These are phyloP conservation scores for Irpex rosettiformis DNA, from an alignment of 1,284 basidiomycete genomes.

Conservation along the genomic window DNA sequence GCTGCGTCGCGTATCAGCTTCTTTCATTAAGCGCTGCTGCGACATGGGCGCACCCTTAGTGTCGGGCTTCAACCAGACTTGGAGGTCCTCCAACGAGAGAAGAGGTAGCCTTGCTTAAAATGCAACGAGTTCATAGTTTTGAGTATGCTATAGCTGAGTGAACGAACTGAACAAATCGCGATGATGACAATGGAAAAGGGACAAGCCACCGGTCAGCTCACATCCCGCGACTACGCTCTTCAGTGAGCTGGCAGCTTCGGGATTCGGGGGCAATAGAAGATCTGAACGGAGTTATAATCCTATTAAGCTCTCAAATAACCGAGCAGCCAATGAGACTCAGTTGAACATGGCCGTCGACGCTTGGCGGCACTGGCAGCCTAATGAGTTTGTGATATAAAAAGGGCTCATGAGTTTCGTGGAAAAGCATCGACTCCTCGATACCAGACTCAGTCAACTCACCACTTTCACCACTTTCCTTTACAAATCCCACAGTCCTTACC, in stretches of 20 bases:
- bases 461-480: constrained; percentile 2
- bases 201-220: not conserved
- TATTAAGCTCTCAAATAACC: not conserved
- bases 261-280: not conserved
- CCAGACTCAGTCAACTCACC: not conserved
- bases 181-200: too few relatives aligned
- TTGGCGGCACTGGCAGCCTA: not conserved
- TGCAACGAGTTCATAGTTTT: not conserved
- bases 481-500: constrained; percentile 37
- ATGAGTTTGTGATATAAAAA: not conserved
- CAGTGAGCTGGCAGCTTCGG: not conserved
- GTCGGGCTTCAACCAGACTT: not conserved
- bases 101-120: too few relatives aligned
- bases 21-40: not conserved
- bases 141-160: not conserved
- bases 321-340: not conserved
- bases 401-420: not conserved
- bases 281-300: not conserved
- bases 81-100: not conserved
- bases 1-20: constrained; percentile 2
- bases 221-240: not conserved
- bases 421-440: not conserved
- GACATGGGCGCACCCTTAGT: not conserved
- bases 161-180: too few relatives aligned
- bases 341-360: not conserved